Percentiles rank a stretch among this genome's conserved stretches.
phyloP scores from a whole-genome alignment of 1,139 yeast species.

The Blastobotrys petasosporus region DNA sequence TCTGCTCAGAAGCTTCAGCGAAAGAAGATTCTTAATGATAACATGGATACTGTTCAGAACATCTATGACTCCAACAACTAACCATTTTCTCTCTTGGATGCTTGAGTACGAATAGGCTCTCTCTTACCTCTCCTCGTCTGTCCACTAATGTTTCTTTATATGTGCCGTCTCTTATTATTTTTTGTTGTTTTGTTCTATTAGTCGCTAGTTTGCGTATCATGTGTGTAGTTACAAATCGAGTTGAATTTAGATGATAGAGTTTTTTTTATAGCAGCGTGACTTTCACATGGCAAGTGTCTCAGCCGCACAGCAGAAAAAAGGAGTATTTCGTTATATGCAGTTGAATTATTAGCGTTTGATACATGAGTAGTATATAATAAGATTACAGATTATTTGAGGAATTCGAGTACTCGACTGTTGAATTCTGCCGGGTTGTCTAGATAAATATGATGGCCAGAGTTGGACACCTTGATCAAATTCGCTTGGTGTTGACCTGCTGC shows the following conservation, averaged over 20 bases:
- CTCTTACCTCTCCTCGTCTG: too few relatives aligned
- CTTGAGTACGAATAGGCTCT: too few relatives aligned
- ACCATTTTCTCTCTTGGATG: neutral
- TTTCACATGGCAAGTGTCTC: too few relatives aligned
- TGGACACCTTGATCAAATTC: slow-evolving; percentile 42
- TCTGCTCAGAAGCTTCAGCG: slow-evolving; percentile 96
- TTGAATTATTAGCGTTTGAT: too few relatives aligned
- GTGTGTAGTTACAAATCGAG: neutral
- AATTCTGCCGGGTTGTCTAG: slow-evolving; percentile 66
- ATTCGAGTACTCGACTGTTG: slow-evolving; percentile 44
- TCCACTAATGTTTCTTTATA: too few relatives aligned
- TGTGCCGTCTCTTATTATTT: too few relatives aligned
- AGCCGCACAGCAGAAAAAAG: too few relatives aligned
- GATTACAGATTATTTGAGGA: slow-evolving; percentile 19
- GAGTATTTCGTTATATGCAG: too few relatives aligned
- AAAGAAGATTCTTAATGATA: slow-evolving; percentile 68
- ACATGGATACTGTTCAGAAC: slow-evolving; percentile 31
- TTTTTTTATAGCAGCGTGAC: too few relatives aligned
- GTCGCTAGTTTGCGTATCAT: too few relatives aligned
- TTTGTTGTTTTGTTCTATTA: too few relatives aligned
- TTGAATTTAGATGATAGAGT: too few relatives aligned
- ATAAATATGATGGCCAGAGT: slow-evolving; percentile 76
- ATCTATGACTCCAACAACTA: slow-evolving; percentile 13
- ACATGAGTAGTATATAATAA: neutral
- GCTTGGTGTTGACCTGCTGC: slow-evolving; percentile 17